Percentiles rank a stretch among this genome's conserved stretches.
These are phyloP conservation scores for Dothideomycetidae sp. DNA, from an alignment of 2,329 filamentous ascomycete genomes.

Conservation along the genomic window DNA sequence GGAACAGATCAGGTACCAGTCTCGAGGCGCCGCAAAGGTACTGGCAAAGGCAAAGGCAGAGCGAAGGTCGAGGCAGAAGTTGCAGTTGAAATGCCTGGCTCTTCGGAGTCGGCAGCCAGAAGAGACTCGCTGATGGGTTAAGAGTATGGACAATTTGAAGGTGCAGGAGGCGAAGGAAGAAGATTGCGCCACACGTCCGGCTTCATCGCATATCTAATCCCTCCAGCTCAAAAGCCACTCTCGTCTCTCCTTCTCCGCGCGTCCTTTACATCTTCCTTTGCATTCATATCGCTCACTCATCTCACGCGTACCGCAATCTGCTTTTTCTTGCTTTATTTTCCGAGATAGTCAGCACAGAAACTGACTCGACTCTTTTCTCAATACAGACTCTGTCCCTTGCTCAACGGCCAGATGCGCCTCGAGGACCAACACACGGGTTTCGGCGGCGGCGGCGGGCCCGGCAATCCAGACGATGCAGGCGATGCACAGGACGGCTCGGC, in stretches of 20 bases:
- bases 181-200: no score
- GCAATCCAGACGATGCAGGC: constrained; percentile 1
- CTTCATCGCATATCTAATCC: no score
- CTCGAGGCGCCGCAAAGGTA: no score
- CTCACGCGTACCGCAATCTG: constrained; percentile 13
- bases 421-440: constrained; percentile 19
- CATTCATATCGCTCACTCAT: constrained; percentile 8
- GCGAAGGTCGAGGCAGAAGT: neutral
- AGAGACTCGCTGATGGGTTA: neutral
- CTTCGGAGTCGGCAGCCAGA: neutral
- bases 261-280: constrained; percentile 11
- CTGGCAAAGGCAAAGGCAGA: neutral
- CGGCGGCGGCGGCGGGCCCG: constrained; percentile 10
- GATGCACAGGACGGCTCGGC: no score
- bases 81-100: no score
- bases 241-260: no score
- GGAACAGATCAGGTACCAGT: no score
- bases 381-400: constrained; percentile 64
- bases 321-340: constrained; percentile 16
- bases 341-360: constrained; percentile 13
- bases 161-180: no score
- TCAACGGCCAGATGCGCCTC: constrained; percentile 53
- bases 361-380: constrained; percentile 13
- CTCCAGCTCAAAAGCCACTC: no score
- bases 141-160: no score